Evolutionary conservation across 2,329 filamentous ascomycete genomes (phyloP).

Genomic region (Capronia epimyces): DNA sequence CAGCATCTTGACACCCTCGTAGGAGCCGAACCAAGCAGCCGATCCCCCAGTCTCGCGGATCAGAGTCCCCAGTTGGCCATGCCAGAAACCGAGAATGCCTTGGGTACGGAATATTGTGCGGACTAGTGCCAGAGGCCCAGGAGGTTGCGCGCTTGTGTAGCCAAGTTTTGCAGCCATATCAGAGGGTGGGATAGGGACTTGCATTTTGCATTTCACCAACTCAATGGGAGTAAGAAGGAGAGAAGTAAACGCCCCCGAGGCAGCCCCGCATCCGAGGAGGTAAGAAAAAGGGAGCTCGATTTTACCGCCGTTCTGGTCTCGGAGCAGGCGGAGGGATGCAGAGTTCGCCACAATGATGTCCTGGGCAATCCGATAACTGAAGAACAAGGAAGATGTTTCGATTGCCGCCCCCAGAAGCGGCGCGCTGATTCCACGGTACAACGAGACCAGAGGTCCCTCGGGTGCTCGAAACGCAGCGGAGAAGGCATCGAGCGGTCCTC

Average conservation of each 20-base stretch:
- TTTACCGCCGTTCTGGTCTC: conserved; percentile 33
- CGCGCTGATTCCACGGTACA: conserved; percentile 90
- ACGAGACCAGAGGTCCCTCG: conserved; percentile 66
- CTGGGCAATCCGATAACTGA: conserved; percentile 70
- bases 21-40: conserved; percentile 90
- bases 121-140: conserved; percentile 65
- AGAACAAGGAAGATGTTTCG: conserved; percentile 87
- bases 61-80: conserved; percentile 86
- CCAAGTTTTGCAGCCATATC: conserved; percentile 33
- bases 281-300: conserved; percentile 62
- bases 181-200: conserved; percentile 55
- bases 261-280: conserved; percentile 73
- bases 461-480: conserved; percentile 65
- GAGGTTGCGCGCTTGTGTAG: conserved; percentile 43
- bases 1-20: conserved; percentile 69
- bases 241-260: conserved; percentile 82
- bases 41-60: conserved; percentile 90
- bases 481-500: conserved; percentile 86
- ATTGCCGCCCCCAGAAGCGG: conserved; percentile 85
- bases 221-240: conserved; percentile 91
- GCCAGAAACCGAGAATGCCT: conserved; percentile 85
- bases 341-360: conserved; percentile 60
- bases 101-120: conserved; percentile 74
- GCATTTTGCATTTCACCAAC: conserved; percentile 97
- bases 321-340: conserved; percentile 39